Evolutionary conservation across 23 red algal genomes (phyloP), one percentile per base, ranked within the genome.

Genomic region (Gracilariopsis chorda): DNA sequence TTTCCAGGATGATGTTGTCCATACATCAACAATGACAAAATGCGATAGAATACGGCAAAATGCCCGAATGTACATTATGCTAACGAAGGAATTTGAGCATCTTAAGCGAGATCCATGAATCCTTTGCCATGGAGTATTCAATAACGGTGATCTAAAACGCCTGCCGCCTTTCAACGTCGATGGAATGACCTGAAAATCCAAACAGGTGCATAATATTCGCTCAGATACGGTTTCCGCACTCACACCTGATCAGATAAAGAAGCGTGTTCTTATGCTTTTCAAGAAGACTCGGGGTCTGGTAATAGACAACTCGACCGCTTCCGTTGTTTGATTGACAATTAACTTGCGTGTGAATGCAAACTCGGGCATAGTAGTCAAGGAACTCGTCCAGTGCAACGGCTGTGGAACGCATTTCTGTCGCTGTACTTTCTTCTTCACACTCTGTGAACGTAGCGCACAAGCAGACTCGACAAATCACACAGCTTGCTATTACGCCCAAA

Each of bases 131-230:
- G 85, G 77, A 47, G 52, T 98, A 20, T 74, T 94, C 42, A 94
- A 78, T 32, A 88, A 52, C 4, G 95, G 92, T 1, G 95, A 98
- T 40, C 39, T 70, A 40, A 94, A 94, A 48, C 83, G 86, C 41
- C 72, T 86, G 44, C 72, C 94, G 65, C 37, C 91, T 29, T 91
- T 98, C 36, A 98, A 98, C 64, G 48, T 98, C 3, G 90, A 98
- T 29, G 64, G 95, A 16, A 43, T 98, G 17, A 86, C 94, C 13
- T 78, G 65, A 80, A 98, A 98, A 55, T 80, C 83, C 9, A 94
- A 94, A 82, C 74, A 80, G 20, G 45, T 79, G n/a, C 86, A 94
- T 40, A 80, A 82, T 48, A 95, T 98, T 40, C 57, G 71, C 12
- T 46, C 40, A 32, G 58, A 98, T 33, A 41, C 55, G 3, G 36